A percentile compares a stretch with the other conserved stretches of the same genome.
phyloP scores from a whole-genome alignment of 1,284 basidiomycete genomes.

The Ceratobasidium sp. region DNA sequence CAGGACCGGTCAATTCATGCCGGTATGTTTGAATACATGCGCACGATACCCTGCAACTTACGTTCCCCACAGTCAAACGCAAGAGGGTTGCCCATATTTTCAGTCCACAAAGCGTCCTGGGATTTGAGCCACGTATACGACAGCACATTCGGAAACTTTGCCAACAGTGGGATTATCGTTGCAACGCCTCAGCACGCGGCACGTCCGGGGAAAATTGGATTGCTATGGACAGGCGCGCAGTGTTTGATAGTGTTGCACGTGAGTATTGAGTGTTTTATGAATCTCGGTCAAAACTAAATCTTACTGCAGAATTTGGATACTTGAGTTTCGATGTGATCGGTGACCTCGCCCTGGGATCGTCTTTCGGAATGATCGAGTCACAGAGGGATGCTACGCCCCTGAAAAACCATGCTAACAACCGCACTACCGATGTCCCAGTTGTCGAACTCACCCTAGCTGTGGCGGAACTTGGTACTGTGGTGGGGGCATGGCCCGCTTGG shows the following conservation, averaged over 20 bases:
- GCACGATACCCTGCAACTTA: neutral
- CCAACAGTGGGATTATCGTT: neutral
- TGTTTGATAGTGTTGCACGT: neutral
- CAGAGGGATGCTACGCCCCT: neutral
- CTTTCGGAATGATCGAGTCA: conserved; percentile 56
- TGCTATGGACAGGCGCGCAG: neutral
- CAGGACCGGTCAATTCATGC: neutral
- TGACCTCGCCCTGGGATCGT: conserved; percentile 55
- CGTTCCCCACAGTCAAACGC: conserved; percentile 5
- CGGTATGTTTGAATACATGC: neutral
- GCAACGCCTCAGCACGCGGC: conserved; percentile 54
- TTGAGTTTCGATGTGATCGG: conserved; percentile 56
- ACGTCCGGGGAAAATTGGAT: neutral
- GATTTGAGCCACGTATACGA: neutral
- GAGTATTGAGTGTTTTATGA: neutral
- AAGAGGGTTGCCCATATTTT: neutral
- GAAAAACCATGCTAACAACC: neutral
- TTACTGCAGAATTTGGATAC: conserved; percentile 51
- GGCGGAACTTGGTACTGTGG: too few relatives aligned
- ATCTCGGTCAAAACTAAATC: neutral
- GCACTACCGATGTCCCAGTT: neutral
- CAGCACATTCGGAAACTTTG: neutral
- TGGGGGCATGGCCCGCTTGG: too few relatives aligned
- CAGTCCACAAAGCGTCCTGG: conserved; percentile 3
- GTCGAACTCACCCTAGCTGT: too few relatives aligned